Evolutionary conservation across 2,329 filamentous ascomycete species (phyloP).

Genomic region (Ophiostoma piceae): DNA sequence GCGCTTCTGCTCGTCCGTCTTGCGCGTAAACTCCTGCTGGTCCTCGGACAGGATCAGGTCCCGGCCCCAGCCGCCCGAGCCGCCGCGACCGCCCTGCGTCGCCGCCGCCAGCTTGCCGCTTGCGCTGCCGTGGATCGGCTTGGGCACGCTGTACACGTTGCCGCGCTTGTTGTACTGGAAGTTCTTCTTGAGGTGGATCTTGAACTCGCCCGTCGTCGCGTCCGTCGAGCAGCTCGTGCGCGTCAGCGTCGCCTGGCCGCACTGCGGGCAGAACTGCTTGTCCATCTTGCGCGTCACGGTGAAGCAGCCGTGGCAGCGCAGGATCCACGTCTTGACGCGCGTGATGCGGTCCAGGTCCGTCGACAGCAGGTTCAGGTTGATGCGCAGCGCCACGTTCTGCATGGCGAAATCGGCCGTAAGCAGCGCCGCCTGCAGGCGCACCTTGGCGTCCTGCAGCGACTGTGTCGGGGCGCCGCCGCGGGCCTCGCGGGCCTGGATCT

Average conservation of each 20-base stretch:
- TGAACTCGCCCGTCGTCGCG: constrained; percentile 66
- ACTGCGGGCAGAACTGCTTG: constrained; percentile 88
- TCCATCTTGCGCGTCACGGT: constrained; percentile 73
- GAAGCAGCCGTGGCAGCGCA: constrained; percentile 94
- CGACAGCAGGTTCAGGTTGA: constrained; percentile 69
- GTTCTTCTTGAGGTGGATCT: constrained; percentile 83
- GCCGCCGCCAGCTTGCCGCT: constrained; percentile 65
- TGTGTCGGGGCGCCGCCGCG: constrained; percentile 44
- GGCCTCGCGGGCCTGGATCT: constrained; percentile 65
- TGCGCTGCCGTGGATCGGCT: constrained; percentile 73
- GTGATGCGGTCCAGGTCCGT: constrained; percentile 76
- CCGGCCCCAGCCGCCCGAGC: constrained; percentile 80
- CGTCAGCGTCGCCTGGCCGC: constrained; percentile 80
- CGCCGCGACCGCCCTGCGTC: constrained; percentile 50
- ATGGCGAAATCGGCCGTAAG: constrained; percentile 95
- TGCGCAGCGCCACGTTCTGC: constrained; percentile 92
- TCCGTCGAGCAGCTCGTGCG: constrained; percentile 83
- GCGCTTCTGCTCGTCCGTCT: constrained; percentile 58
- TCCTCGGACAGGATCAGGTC: constrained; percentile 85
- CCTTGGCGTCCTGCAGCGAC: constrained; percentile 44
- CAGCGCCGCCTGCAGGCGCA: constrained; percentile 75
- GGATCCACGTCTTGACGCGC: constrained; percentile 79
- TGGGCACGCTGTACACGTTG: constrained; percentile 88
- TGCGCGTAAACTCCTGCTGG: constrained; percentile 79
- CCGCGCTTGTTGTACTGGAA: constrained; percentile 95